Conservation (phyloP, 176 grass and related monocot genomes). For the Oryza nivara region DNA sequence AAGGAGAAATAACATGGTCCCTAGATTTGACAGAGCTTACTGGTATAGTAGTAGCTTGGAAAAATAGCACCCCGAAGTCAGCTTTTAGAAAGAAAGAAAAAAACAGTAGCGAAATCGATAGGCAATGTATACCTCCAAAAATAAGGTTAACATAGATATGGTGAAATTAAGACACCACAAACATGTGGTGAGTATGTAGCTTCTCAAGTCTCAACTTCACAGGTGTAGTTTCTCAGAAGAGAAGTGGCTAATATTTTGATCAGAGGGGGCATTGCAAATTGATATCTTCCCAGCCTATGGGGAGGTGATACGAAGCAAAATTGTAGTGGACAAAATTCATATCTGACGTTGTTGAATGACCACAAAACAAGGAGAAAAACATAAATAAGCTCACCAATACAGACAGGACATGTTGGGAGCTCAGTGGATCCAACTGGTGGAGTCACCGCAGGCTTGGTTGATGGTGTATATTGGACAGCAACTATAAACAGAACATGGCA, state of each 20-base stretch:
- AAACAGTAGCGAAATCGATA: neutral
- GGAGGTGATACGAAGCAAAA: neutral
- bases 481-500: slow-evolving; percentile 84
- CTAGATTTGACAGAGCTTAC: neutral
- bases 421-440: slow-evolving; percentile 75
- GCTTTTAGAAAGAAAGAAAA: neutral
- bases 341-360: neutral
- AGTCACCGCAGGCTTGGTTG: slow-evolving; percentile 56
- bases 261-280: neutral
- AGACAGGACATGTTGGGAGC: slow-evolving; percentile 87
- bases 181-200: neutral
- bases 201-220: neutral
- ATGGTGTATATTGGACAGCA: slow-evolving; percentile 68
- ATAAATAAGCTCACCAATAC: slow-evolving; percentile 68
- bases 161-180: neutral
- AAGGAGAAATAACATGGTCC: neutral
- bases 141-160: neutral
- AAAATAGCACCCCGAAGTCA: neutral
- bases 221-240: neutral
- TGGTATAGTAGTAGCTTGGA: slow-evolving; percentile 1
- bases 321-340: neutral
- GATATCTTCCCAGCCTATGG: neutral
- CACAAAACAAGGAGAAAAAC: slow-evolving; percentile 10
- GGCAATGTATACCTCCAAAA: neutral
- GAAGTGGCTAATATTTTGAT: neutral